Percentiles rank a stretch among this genome's conserved stretches.
Evolutionary conservation across 1,284 basidiomycete genomes (phyloP).

Genomic region (Chiua sp.): DNA sequence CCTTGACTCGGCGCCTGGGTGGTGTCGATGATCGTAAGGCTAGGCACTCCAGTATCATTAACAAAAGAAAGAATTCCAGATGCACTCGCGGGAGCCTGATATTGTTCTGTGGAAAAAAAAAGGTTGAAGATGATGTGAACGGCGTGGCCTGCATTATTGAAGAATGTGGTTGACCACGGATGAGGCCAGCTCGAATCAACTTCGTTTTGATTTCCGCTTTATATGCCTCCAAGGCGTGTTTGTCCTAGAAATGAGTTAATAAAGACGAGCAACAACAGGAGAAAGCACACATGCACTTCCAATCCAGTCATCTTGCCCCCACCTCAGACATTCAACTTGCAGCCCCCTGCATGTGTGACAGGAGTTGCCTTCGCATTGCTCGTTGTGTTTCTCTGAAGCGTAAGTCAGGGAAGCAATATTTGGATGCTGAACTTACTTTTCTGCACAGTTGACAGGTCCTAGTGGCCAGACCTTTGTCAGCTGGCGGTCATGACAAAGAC

Average conservation of each 20-base stretch:
- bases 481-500: not conserved
- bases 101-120: slow-evolving; percentile 40
- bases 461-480: slow-evolving; percentile 20
- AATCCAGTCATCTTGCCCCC: slow-evolving; percentile 82
- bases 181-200: slow-evolving; percentile 74
- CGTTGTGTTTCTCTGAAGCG: slow-evolving; percentile 75
- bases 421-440: slow-evolving; percentile 55
- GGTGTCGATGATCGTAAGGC: slow-evolving; percentile 32
- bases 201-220: slow-evolving; percentile 84
- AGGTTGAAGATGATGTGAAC: slow-evolving; percentile 33
- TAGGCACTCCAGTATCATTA: slow-evolving; percentile 24
- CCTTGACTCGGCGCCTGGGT: slow-evolving; percentile 14
- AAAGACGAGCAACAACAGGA: slow-evolving; percentile 9
- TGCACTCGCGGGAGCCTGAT: slow-evolving; percentile 27
- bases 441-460: slow-evolving; percentile 83
- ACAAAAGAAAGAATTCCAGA: slow-evolving; percentile 25
- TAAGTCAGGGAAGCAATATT: slow-evolving; percentile 8
- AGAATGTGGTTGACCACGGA: slow-evolving; percentile 76
- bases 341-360: slow-evolving; percentile 80
- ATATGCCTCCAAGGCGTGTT: slow-evolving; percentile 79
- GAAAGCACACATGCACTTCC: slow-evolving; percentile 72
- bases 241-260: slow-evolving; percentile 58
- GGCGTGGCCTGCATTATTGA: slow-evolving; percentile 47
- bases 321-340: slow-evolving; percentile 78
- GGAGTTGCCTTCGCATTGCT: slow-evolving; percentile 75